Evolutionary conservation across 2,329 filamentous ascomycete species (phyloP).

Genomic region (Ascochyta fabae): DNA sequence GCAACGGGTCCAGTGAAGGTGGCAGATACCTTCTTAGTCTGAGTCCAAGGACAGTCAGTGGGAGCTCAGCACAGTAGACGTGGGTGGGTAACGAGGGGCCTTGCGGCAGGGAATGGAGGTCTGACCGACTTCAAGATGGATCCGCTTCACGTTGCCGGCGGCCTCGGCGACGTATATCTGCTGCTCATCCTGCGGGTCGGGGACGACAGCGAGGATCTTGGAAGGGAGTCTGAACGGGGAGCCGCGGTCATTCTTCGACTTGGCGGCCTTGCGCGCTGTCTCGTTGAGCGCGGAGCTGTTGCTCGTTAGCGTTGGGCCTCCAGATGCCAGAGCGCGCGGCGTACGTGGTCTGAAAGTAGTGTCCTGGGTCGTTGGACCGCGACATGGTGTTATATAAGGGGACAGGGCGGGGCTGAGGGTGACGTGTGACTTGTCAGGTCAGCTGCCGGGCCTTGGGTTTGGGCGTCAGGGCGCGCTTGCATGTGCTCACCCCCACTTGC

Average conservation of each 20-base stretch:
- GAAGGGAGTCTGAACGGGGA: slow-evolving; percentile 80
- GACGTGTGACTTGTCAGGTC: slow-evolving; percentile 19
- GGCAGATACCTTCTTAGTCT: slow-evolving; percentile 49
- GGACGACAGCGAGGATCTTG: slow-evolving; percentile 79
- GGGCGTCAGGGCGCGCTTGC: slow-evolving; percentile 2
- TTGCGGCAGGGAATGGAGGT: slow-evolving; percentile 24
- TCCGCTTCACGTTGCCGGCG: slow-evolving; percentile 75
- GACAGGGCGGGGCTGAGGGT: slow-evolving; percentile 8
- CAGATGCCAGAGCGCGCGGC: slow-evolving; percentile 37
- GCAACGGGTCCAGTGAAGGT: slow-evolving; percentile 76
- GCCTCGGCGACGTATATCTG: slow-evolving; percentile 84
- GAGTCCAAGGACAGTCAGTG: slow-evolving; percentile 18
- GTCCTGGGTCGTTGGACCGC: slow-evolving; percentile 66
- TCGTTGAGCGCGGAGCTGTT: slow-evolving; percentile 58
- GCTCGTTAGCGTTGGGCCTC: slow-evolving; percentile 27
- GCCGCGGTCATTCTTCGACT: slow-evolving; percentile 82
- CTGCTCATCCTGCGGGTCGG: slow-evolving; percentile 68
- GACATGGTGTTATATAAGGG: slow-evolving; percentile 40
- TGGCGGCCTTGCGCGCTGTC: slow-evolving; percentile 69
- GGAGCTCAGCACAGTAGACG: not conserved
- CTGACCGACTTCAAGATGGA: slow-evolving; percentile 76
- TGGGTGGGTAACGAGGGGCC: not conserved
- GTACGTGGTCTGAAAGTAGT: slow-evolving; percentile 94
- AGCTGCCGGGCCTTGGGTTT: not conserved
- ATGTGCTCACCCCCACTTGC: slow-evolving; percentile 2